Evolutionary conservation across 306 rosid genomes (phyloP), one percentile per base, ranked within the genome.

Genomic region (Cicer cuneatum): DNA sequence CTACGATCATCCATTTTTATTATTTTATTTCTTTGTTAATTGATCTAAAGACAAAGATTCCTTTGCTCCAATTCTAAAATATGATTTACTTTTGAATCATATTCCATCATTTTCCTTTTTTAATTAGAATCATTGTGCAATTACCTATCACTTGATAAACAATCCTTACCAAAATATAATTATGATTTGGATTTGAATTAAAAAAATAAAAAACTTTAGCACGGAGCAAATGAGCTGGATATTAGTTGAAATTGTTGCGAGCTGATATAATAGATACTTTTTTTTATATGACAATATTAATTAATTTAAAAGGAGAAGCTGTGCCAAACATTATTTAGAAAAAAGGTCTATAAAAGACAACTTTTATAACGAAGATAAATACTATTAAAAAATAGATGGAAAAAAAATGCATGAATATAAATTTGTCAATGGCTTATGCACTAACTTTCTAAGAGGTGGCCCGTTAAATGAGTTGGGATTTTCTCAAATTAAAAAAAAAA

Each of bases 21-120:
- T 66, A 29, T 61, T 77, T 75, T 66, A 33, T 33, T 77, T 48
- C 21, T 18, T 8, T 53, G 75, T 70, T 77, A 77, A 73, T 70
- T 77, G 65, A 73, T 81, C 85, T 24, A 77, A 78, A 64, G 86
- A 90, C 93, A 87, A 53, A 85, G 92, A 91, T 89, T 85, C 93
- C 75, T 62, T 46, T 58, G 63, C 79, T 76, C 76, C 66, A 38
- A 35, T 77, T 70, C 79, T 53, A 37, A 51, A 79, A 65, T 58
- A 66, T 71, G 18, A 6, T 64, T 63, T 51, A 10, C 15, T 72
- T 81, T 70, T 69, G 68, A 73, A 84, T 68, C 80, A 42, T 56
- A 69, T 77, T 80, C 80, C 57, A 14, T 46, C 52, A 24, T 60
- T 46, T 45, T 56, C 9, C 3, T 1, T 51, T 82, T 54, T 66